Evolutionary conservation across 129 eudicot genomes (phyloP), one percentile per base, ranked within the genome.

Genomic region (Chrysanthemum seticuspe): DNA sequence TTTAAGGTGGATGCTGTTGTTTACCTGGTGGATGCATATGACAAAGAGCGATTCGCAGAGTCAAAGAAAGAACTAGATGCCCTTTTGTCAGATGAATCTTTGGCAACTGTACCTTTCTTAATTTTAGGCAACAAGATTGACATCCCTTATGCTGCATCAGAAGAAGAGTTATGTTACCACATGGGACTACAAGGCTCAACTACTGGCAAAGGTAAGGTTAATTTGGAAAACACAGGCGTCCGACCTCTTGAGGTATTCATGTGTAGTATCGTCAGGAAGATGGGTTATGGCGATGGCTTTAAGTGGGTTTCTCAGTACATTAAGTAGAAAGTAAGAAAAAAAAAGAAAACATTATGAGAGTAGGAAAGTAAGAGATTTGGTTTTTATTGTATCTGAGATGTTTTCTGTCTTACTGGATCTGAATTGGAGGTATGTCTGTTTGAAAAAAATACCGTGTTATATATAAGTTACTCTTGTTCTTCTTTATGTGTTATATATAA

Each of bases 261-360:
- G 98, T 93, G 98, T 83, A 87, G 96, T 81, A 89, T 93, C 62
- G 98, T 89, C 5, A 79, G 92, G 67, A 92, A 92, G 70, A 92
- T 92, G 98, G 98, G 98, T 14, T 93, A 93, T 62, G 98, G 98
- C 19, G 98, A 93, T 8, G 98, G 97, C n/a, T 93, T 93, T 84
- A 87, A 86, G 83, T 93, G 97, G 98, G 79, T 93, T 10, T 93
- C 98, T 61, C 98, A 93, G 69, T 93, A 93, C 79, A 93, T 93
- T 78, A 87, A 93, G 83, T 93, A 83, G 83, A n/a, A 36, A 51
- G 12, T 3, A 4, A 27, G 55, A 29, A 29, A 53, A 29, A 23
- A 23, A 23, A 34, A 69, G 11, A 16, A 36, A 18, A 70, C 15
- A 15, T 34, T 53, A 27, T 27, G 45, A 14, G 47, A 36, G 59